phyloP scores from a whole-genome alignment of 2,329 filamentous ascomycete genomes.

The Aspergillus udagawae region DNA sequence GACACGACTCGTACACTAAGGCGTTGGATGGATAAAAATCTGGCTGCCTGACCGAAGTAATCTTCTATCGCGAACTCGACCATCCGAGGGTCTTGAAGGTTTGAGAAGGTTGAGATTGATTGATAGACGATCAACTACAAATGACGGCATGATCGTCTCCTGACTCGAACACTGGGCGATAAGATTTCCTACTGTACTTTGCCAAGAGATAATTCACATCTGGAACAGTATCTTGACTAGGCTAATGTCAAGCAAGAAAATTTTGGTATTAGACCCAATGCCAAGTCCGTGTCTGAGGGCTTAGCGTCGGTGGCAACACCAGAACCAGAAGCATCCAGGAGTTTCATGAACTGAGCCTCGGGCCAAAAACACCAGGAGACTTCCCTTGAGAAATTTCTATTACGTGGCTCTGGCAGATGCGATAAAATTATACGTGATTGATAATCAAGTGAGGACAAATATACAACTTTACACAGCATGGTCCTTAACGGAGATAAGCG shows the following conservation, averaged over 20 bases:
- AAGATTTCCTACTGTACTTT: neutral
- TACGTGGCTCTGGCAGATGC: neutral
- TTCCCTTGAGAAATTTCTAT: neutral
- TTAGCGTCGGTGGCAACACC: neutral
- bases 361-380: neutral
- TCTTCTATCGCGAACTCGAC: too few species aligned
- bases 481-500: neutral
- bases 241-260: neutral
- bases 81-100: too few species aligned
- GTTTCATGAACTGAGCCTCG: neutral
- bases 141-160: neutral
- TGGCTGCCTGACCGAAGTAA: neutral
- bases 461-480: neutral
- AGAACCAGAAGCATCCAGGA: neutral
- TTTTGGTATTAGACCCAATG: neutral
- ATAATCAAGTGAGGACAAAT: neutral
- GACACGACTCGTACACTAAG: too few species aligned
- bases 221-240: too few species aligned
- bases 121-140: neutral
- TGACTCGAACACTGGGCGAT: neutral
- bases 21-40: neutral
- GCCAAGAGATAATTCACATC: neutral
- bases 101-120: neutral
- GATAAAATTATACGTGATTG: neutral
- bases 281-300: neutral